phyloP scores from a whole-genome alignment of 768 basidiomycete species.

The Termitomyces sp. region DNA sequence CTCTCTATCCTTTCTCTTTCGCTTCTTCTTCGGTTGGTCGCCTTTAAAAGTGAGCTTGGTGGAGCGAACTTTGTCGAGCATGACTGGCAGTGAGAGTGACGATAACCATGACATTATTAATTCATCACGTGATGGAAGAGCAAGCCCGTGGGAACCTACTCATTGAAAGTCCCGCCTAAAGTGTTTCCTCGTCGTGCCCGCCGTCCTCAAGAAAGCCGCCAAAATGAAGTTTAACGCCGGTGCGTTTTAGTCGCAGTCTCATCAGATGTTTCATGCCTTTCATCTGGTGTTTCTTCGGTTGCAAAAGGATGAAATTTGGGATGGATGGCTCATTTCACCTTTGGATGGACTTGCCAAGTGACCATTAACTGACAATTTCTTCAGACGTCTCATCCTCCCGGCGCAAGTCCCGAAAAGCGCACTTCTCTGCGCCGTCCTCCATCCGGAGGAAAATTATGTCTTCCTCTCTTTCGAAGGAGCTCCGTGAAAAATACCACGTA shows the following conservation, averaged over 20 bases:
- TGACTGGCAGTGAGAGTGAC: not conserved
- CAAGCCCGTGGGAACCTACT: slow-evolving; percentile 30
- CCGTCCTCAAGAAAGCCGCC: slow-evolving; percentile 53
- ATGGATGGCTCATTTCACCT: slow-evolving; percentile 44
- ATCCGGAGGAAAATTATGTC: slow-evolving; percentile 98
- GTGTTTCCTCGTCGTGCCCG: slow-evolving; percentile 43
- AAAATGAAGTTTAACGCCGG: slow-evolving; percentile 81
- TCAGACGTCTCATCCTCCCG: slow-evolving; percentile 87
- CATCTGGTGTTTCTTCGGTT: slow-evolving; percentile 18
- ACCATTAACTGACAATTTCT: slow-evolving; percentile 25
- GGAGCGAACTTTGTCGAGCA: slow-evolving; percentile 48
- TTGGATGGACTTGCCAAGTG: slow-evolving; percentile 36
- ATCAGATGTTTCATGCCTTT: slow-evolving; percentile 15
- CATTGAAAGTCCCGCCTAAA: slow-evolving; percentile 16
- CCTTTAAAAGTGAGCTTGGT: slow-evolving; percentile 87
- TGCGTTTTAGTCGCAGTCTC: slow-evolving; percentile 38
- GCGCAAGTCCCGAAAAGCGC: slow-evolving; percentile 97
- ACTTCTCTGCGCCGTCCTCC: slow-evolving; percentile 94
- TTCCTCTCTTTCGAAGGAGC: slow-evolving; percentile 91
- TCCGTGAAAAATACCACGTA: slow-evolving; percentile 88
- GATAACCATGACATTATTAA: not conserved
- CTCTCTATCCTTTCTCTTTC: slow-evolving; percentile 58
- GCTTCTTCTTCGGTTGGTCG: slow-evolving; percentile 79
- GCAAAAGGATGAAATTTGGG: slow-evolving; percentile 29
- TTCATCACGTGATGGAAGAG: slow-evolving; percentile 24